Evolutionary conservation across 1,139 yeast genomes (phyloP), one percentile per base, ranked within the genome.

Genomic region (Kurtzmaniella quercitrusa): DNA sequence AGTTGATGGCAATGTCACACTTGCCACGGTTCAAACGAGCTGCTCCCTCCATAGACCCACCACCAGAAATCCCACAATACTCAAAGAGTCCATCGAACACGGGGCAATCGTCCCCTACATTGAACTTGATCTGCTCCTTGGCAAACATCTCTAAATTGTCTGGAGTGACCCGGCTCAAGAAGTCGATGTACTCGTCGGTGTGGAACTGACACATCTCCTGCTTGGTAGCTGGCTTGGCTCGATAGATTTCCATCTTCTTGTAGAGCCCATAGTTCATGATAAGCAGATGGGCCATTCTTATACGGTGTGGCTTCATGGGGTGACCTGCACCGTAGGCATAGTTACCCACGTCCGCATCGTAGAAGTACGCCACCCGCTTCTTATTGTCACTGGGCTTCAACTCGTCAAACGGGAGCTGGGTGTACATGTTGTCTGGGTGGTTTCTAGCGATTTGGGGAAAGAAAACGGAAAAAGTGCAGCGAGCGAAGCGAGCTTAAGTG

Each of bases 131-230:
- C 60, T 89, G 95, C 64, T 93, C 98, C 61, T 90, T 90, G 55
- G 88, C 82, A 62, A 90, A 91, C 75, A 85, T 67, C 50, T 91
- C 97, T 66, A 91, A 76, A 62, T 91, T 91, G 60, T 93, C 98
- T 2, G 98, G 98, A 4, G 96, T 85, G 25, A 90, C 97, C 46
- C 98, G 76, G 42, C 95, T 85, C 53, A 93, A 70, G 61, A 93
- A 93, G 65, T 93, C 98, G 52, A 93, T 87, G 63, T 93, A 93
- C 63, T 93, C 98, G 66, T 93, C 98, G 3, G 98, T 90, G 63
- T 93, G 98, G 63, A 93, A 91, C 66, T 93, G 98, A 58, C 97
- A 90, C 97, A 93, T 91, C 61, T 93, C 98, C 65, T 91, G 97
- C 61, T 90, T 87, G 25, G 98, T 91, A 37, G 98, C 98, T 0